A percentile compares a stretch with the other conserved stretches of the same genome.
These are phyloP conservation scores for Penicillium sp. DNA, from an alignment of 2,329 filamentous ascomycete species.

Conservation along the genomic window DNA sequence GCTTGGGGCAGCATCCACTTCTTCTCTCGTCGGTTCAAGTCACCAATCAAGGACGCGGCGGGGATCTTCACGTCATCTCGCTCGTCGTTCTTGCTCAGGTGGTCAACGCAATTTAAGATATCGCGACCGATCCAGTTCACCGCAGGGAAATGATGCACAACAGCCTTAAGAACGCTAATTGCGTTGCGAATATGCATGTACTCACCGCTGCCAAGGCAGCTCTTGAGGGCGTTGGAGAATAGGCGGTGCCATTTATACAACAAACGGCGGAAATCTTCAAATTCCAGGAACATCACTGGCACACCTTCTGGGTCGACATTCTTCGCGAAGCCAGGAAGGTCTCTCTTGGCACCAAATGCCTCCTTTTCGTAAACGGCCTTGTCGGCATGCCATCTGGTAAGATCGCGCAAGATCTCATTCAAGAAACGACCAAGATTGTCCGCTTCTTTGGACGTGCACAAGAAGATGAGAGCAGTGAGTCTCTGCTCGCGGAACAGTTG, in stretches of 20 bases:
- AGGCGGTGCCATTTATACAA: constrained; percentile 89
- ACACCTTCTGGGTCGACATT: constrained; percentile 69
- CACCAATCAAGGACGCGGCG: constrained; percentile 50
- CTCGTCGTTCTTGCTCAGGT: constrained; percentile 45
- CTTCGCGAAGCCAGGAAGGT: constrained; percentile 76
- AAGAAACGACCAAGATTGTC: constrained; percentile 92
- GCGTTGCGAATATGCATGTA: constrained; percentile 99
- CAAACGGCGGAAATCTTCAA: constrained; percentile 80
- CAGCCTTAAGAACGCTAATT: constrained; percentile 79
- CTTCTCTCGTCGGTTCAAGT: constrained; percentile 50
- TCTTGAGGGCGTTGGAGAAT: constrained; percentile 74
- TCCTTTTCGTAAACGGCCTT: constrained; percentile 76
- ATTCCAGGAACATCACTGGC: constrained; percentile 71
- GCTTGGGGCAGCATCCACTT: constrained; percentile 50
- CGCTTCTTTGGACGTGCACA: constrained; percentile 84
- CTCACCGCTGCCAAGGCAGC: constrained; percentile 76
- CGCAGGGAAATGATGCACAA: constrained; percentile 80
- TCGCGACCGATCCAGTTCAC: constrained; percentile 78
- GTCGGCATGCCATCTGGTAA: constrained; percentile 80
- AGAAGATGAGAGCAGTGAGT: constrained; percentile 78
- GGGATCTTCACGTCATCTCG: constrained; percentile 52
- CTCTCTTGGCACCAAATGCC: constrained; percentile 65
- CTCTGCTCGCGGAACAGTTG: constrained; percentile 81
- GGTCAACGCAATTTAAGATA: constrained; percentile 45
- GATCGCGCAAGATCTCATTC: constrained; percentile 74